phyloP scores from a whole-genome alignment of 139 green algal genomes.

The Pycnococcus provasolii region DNA sequence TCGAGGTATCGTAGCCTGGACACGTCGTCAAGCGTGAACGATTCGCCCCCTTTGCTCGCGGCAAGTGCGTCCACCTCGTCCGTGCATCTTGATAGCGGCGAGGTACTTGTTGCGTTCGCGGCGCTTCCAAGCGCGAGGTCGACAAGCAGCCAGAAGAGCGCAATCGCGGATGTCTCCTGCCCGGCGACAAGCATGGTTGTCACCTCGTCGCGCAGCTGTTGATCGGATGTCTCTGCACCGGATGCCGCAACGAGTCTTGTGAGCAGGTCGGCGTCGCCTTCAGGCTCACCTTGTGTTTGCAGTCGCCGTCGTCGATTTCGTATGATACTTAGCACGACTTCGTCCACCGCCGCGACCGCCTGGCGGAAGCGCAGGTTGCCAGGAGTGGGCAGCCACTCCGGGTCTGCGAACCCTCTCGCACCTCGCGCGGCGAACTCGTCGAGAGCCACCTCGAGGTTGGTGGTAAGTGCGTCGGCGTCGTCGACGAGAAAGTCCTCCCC shows the following conservation, averaged over 20 bases:
- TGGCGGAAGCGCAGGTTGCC: constrained; percentile 61
- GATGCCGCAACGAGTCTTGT: too few relatives aligned
- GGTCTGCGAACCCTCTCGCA: constrained; percentile 44
- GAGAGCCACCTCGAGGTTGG: neutral
- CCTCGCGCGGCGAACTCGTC: constrained; percentile 28
- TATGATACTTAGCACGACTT: constrained; percentile 68
- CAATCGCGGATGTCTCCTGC: constrained; percentile 76
- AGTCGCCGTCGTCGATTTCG: constrained; percentile 1
- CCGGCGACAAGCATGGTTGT: constrained; percentile 45
- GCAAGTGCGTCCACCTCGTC: too few relatives aligned
- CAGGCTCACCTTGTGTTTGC: neutral
- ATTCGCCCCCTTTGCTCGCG: too few relatives aligned
- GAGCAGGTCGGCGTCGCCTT: too few relatives aligned
- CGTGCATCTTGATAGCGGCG: too few relatives aligned
- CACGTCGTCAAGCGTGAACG: constrained; percentile 19
- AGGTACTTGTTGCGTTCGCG: too few relatives aligned
- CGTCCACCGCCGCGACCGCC: constrained; percentile 63
- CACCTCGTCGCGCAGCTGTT: constrained; percentile 57
- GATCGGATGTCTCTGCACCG: too few relatives aligned
- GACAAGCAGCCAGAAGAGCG: constrained; percentile 54
- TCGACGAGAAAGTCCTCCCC: constrained; percentile 23
- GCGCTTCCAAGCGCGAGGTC: too few relatives aligned
- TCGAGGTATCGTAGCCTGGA: constrained; percentile 43
- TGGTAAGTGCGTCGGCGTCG: neutral
- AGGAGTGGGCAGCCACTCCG: constrained; percentile 70